Base-by-base conservation (phyloP, 208 protist genomes). In the Leptomonas seymouri region DNA sequence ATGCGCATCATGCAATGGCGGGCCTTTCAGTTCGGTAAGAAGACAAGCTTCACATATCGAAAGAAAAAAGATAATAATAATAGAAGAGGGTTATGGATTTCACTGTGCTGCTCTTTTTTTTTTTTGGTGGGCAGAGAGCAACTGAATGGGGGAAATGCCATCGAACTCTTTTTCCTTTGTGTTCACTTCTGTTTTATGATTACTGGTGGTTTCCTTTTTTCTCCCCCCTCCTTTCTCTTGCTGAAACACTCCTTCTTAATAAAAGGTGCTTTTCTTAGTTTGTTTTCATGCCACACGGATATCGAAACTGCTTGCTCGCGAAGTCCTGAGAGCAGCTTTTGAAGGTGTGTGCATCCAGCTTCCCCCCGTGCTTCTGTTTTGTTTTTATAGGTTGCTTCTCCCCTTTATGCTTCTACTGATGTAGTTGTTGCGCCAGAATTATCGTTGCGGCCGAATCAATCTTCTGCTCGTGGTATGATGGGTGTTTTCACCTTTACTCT, bases 41-140 rank as follows among this genome's bases (percentile, higher is more conserved):
- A 39, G 34, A 9, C 34, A 39, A 3, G 11, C 44, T 16, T 18
- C 16, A 5, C 3, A n/a, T n/a, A n/a, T 15, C 44, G 20, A 45
- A 50, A 21, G 23, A 50, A 50, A 64, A 27, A 64, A 61, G 34
- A 49, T 14, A 36, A 66, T 8, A 28, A 31, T 21, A 66, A 42
- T 30, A n/a, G 45, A 44, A 6, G 34, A 34, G 46, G 14, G 25
- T 56, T 39, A 16, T 36, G 8, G 9, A 31, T n/a, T 39, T 56
- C 8, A 39, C 28, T 20, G 23, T 39, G 23, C n/a, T 53, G 49
- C 30, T 3, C 49, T 39, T 3, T 39, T 39, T 39, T 9, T 23
- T 7, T 25, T 55, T n/a, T 55, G 23, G n/a, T n/a, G n/a, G n/a
- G n/a, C n/a, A n/a, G n/a, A n/a, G n/a, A n/a, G n/a, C n/a, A n/a